A percentile compares a stretch with the other conserved stretches of the same genome.
These are phyloP conservation scores for Rhodotorula sp. DNA, from an alignment of 1,284 basidiomycete species.

Conservation along the genomic window DNA sequence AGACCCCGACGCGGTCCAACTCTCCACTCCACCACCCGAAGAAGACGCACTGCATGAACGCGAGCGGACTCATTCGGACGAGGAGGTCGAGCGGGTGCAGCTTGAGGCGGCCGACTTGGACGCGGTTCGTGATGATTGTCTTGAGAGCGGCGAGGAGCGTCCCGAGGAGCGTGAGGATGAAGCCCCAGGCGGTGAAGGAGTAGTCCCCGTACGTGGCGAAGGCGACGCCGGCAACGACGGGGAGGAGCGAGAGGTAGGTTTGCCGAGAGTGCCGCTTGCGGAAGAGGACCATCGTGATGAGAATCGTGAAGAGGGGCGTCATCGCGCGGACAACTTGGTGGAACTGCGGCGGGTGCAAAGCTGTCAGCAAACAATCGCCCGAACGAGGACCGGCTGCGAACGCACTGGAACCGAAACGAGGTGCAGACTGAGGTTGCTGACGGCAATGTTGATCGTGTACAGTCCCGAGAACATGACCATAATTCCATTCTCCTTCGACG, in stretches of 20 bases:
- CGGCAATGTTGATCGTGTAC: conserved; percentile 87
- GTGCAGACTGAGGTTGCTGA: conserved; percentile 82
- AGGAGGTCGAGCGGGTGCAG: conserved; percentile 83
- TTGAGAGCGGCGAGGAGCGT: conserved; percentile 86
- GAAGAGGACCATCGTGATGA: conserved; percentile 61
- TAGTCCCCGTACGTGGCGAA: conserved; percentile 60
- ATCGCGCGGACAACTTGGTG: conserved; percentile 93
- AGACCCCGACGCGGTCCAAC: conserved; percentile 61
- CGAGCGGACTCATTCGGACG: conserved; percentile 77
- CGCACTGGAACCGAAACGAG: conserved; percentile 85
- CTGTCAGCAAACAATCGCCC: background rate
- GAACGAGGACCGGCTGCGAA: conserved; percentile 38
- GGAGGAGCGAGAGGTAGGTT: conserved; percentile 70
- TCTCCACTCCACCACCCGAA: conserved; percentile 77
- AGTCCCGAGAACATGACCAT: conserved; percentile 76
- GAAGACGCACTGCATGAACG: conserved; percentile 77
- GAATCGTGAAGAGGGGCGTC: conserved; percentile 83
- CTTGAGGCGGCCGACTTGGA: conserved; percentile 49
- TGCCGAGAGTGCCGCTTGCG: conserved; percentile 56
- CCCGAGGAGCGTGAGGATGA: conserved; percentile 79
- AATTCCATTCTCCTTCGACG: conserved; percentile 60
- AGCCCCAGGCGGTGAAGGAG: conserved; percentile 63
- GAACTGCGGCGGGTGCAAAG: conserved; percentile 57
- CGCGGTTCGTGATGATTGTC: conserved; percentile 81
- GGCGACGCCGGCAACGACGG: conserved; percentile 85